phyloP scores from a whole-genome alignment of 371 early-diverging fungal species.

The Blyttiomyces sp. region DNA sequence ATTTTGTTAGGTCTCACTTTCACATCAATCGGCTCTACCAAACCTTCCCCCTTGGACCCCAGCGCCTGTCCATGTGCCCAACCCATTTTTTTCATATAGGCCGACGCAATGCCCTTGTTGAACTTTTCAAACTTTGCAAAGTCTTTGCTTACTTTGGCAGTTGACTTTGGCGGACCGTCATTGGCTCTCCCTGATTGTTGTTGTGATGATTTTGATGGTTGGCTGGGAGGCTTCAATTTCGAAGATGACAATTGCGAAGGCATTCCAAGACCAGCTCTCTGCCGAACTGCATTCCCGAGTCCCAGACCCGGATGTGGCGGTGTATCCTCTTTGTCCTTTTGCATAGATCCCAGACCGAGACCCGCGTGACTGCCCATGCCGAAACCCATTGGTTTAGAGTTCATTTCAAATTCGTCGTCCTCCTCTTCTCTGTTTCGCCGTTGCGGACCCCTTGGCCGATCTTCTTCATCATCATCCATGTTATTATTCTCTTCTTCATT shows the following conservation, averaged over 20 bases:
- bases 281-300: not conserved
- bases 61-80: constrained; percentile 81
- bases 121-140: constrained; percentile 77
- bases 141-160: constrained; percentile 53
- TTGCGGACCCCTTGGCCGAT: not conserved
- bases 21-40: constrained; percentile 83
- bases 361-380: constrained; percentile 14
- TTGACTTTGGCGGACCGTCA: not conserved
- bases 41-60: constrained; percentile 79
- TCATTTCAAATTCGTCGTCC: constrained; percentile 13
- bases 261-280: not conserved
- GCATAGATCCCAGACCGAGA: not conserved
- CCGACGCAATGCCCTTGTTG: constrained; percentile 70
- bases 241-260: not conserved
- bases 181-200: constrained; percentile 1
- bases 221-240: not conserved
- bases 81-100: constrained; percentile 82
- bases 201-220: constrained; percentile 5
- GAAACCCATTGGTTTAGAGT: not conserved
- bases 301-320: not conserved
- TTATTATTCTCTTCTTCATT: constrained; percentile 17
- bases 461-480: not conserved
- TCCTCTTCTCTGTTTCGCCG: constrained; percentile 9
- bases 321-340: not conserved
- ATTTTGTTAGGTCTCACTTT: constrained; percentile 73